Evolutionary conservation across 177 flowering plant genomes (phyloP).

Genomic region (Vitis hybrid): DNA sequence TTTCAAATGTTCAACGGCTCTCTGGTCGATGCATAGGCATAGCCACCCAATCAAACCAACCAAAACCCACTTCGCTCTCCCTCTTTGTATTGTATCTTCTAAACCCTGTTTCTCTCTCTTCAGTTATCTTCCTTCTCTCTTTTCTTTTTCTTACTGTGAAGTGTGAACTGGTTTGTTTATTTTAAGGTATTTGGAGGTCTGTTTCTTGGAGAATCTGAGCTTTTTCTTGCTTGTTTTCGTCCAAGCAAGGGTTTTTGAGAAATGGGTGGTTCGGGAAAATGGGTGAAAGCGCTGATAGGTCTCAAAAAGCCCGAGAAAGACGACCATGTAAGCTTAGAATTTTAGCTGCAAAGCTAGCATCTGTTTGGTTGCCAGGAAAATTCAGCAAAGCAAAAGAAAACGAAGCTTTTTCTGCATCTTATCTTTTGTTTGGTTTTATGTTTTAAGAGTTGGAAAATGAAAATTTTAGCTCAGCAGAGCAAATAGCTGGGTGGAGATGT

Average conservation of each 20-base stretch:
- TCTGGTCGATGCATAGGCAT: constrained; percentile 2
- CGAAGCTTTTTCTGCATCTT: constrained; percentile 1
- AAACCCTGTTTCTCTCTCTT: neutral
- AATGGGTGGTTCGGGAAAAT: constrained; percentile 92
- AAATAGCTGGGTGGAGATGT: no score
- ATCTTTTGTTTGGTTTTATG: neutral
- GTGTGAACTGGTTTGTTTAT: neutral
- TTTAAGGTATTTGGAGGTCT: neutral
- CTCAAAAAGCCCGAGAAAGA: constrained; percentile 51
- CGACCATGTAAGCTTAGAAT: constrained; percentile 46
- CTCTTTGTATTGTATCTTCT: neutral
- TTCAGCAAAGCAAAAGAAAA: neutral
- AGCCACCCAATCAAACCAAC: constrained; percentile 1
- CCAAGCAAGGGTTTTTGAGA: constrained; percentile 1
- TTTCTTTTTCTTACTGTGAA: neutral
- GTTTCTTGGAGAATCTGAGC: neutral
- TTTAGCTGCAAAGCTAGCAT: neutral
- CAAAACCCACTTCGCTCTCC: constrained; percentile 6
- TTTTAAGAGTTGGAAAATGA: no score
- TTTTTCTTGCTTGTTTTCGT: neutral
- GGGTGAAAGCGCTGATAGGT: constrained; percentile 74
- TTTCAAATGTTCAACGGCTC: constrained; percentile 29
- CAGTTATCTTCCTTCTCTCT: neutral
- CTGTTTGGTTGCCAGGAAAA: no score
- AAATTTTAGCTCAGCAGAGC: no score